These are phyloP conservation scores for Penicillium sp. DNA, from an alignment of 2,329 filamentous ascomycete genomes.

Conservation along the genomic window DNA sequence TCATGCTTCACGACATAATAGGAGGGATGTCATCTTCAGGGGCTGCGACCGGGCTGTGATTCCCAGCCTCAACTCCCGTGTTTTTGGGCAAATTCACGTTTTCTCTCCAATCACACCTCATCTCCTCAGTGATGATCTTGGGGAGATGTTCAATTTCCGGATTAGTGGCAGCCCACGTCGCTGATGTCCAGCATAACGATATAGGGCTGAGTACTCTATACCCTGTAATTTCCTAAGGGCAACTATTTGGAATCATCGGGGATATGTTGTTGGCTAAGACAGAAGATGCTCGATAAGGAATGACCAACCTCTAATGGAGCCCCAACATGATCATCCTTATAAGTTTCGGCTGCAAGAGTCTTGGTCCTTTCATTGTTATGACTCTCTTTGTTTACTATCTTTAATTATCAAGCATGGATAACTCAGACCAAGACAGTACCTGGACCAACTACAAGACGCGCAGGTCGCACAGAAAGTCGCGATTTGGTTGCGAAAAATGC, in stretches of 20 bases:
- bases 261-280: neutral
- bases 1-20: neutral
- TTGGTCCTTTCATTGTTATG: neutral
- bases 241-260: neutral
- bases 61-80: neutral
- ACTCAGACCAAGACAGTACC: neutral
- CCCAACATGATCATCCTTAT: neutral
- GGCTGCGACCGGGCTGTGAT: neutral
- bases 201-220: neutral
- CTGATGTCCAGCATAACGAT: neutral
- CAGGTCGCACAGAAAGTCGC: conserved; percentile 1
- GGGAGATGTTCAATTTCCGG: too few relatives aligned
- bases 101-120: too few relatives aligned
- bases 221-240: neutral
- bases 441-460: neutral
- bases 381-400: neutral
- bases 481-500: conserved; percentile 3
- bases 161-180: too few relatives aligned
- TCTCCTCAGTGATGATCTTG: too few relatives aligned
- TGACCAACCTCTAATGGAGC: neutral
- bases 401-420: neutral
- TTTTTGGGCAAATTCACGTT: too few relatives aligned
- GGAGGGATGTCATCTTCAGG: neutral
- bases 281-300: neutral
- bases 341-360: neutral